Base-by-base conservation (phyloP, 176 grass and related monocot genomes). In the Phragmites australis region DNA sequence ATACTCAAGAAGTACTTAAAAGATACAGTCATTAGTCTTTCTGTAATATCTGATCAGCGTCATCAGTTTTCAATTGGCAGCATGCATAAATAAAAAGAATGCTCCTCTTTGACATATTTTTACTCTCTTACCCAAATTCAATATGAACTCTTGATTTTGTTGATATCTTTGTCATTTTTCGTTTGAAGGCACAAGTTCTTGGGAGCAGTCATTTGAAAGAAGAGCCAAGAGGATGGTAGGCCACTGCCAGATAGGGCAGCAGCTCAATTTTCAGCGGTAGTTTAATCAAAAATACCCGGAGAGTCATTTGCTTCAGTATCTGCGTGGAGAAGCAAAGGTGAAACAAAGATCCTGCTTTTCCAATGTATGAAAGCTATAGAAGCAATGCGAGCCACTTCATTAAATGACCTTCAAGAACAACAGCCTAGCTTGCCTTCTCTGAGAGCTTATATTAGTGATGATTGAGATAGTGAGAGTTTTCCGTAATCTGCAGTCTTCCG, bases 171-270 rank as follows among this genome's bases (percentile, higher is more conserved):
- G 2, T 67, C 49, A 19, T 60, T 2, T 88, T 81, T 34, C 17
- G 19, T 83, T 74, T 89, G 64, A 80, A 92, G 90, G 83, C 23
- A 31, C 54, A 89, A 72, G 48, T 82, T 83, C 50, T 75, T 80
- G 75, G 90, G 25, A 70, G 69, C 45, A 77, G 80, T 69, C 82
- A 85, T 45, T 49, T 85, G 66, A 90, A 90, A 79, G 75, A 88
- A 62, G 89, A 91, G 53, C 85, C 82, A 74, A 78, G 77, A 82
- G 72, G 73, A 76, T 90, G 89, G 84, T 87, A 81, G 72, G 16
- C 52, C 52, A 62, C 25, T 50, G 12, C 30, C 31, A 30, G 56
- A 74, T 37, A 86, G 26, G 64, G 30, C 26, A 39, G 42, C 65
- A 68, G 54, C 75, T 81, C 54, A 65, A 68, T 72, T 85, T 76